phyloP scores from a whole-genome alignment of 2,329 filamentous ascomycete species.

The Cephalotrichum gorgonifer region DNA sequence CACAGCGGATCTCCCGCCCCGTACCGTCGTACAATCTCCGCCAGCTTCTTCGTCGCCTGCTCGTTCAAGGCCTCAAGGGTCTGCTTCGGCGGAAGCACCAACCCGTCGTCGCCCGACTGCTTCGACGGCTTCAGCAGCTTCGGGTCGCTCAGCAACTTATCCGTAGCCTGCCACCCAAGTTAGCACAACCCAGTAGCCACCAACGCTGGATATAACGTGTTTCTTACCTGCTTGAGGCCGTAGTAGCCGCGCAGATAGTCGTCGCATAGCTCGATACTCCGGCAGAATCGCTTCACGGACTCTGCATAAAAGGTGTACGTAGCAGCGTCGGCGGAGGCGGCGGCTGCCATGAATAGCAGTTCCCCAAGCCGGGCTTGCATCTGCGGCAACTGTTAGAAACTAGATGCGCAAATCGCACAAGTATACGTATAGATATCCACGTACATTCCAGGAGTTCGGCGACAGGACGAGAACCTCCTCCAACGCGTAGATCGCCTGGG shows the following conservation, averaged over 20 bases:
- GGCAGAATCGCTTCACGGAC: constrained; percentile 73
- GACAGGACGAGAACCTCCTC: constrained; percentile 82
- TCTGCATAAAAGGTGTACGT: constrained; percentile 49
- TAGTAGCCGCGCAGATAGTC: constrained; percentile 89
- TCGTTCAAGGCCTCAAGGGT: constrained; percentile 61
- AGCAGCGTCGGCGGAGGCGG: constrained; percentile 19
- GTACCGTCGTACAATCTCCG: constrained; percentile 62
- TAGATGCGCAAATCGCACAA: not conserved
- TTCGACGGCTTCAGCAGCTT: constrained; percentile 28
- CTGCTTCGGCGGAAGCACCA: constrained; percentile 42
- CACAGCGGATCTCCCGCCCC: constrained; percentile 52
- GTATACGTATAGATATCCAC: constrained; percentile 17
- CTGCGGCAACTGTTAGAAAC: constrained; percentile 28
- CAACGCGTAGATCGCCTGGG: constrained; percentile 76
- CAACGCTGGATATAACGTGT: not conserved
- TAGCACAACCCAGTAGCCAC: constrained; percentile 1
- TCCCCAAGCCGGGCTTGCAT: constrained; percentile 84
- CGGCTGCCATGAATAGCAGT: constrained; percentile 61
- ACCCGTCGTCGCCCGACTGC: constrained; percentile 35
- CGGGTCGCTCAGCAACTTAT: constrained; percentile 33
- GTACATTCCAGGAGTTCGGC: constrained; percentile 91
- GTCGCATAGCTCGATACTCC: constrained; percentile 88
- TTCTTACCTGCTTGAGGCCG: constrained; percentile 67
- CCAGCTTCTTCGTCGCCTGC: constrained; percentile 61
- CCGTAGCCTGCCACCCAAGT: constrained; percentile 32